phyloP scores from a whole-genome alignment of 805 yeast genomes.

The Saturnispora sanitii region DNA sequence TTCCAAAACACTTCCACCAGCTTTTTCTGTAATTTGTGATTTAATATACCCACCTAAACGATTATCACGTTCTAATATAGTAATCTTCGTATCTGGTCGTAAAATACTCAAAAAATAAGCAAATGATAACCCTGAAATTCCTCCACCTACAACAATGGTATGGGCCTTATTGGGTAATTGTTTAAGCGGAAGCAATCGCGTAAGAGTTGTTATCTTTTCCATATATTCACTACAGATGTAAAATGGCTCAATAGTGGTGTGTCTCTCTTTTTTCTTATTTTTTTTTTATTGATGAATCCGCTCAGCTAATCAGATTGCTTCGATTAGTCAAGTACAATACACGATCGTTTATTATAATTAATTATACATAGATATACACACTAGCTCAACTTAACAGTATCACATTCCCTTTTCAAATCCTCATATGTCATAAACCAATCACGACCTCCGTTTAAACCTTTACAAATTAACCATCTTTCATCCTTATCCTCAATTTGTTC shows the following conservation, averaged over 20 bases:
- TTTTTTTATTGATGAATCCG: no score
- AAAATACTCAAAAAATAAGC: conserved; percentile 56
- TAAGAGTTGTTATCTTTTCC: conserved; percentile 6
- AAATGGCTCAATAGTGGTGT: no score
- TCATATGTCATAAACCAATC: conserved; percentile 12
- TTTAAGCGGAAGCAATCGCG: background rate
- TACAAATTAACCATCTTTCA: conserved; percentile 33
- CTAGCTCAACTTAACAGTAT: conserved; percentile 9
- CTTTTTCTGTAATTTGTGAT: conserved; percentile 33
- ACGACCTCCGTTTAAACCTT: conserved; percentile 9
- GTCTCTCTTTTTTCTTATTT: no score
- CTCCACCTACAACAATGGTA: conserved; percentile 78
- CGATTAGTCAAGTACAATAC: no score
- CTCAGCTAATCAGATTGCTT: no score
- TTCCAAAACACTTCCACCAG: conserved; percentile 40
- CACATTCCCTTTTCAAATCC: conserved; percentile 20
- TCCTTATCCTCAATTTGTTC: conserved; percentile 26
- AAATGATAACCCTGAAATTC: conserved; percentile 75
- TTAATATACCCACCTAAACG: conserved; percentile 77
- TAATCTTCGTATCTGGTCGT: conserved; percentile 68
- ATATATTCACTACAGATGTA: no score
- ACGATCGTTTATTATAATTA: no score
- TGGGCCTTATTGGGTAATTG: conserved; percentile 22
- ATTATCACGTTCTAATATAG: conserved; percentile 45
- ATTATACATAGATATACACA: no score